phyloP scores from a whole-genome alignment of 306 rosid species.

The Dryas octopetala region DNA sequence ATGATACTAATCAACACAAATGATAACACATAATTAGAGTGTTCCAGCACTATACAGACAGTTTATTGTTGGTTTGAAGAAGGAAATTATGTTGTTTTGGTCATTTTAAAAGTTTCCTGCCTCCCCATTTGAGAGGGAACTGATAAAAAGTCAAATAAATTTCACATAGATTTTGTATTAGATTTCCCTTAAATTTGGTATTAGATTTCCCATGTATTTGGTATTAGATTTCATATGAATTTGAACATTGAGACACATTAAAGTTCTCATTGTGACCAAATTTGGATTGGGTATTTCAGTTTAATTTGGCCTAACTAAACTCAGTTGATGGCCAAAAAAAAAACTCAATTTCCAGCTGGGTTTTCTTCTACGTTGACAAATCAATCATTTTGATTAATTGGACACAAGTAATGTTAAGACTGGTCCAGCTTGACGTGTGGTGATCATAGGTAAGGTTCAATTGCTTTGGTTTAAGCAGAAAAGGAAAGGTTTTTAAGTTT shows the following conservation, averaged over 20 bases:
- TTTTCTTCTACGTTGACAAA: not conserved
- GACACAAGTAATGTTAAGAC: not conserved
- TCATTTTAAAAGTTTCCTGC: not conserved
- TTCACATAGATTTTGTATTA: not conserved
- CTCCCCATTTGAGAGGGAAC: not conserved
- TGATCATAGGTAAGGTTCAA: not conserved
- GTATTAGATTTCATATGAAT: not conserved
- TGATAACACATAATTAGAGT: too few species aligned
- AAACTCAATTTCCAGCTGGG: not conserved
- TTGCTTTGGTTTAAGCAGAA: not conserved
- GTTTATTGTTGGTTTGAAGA: not conserved
- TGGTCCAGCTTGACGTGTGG: not conserved
- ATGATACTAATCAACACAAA: too few species aligned
- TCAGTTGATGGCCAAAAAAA: too few species aligned
- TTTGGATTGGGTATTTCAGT: not conserved
- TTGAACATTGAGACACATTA: not conserved
- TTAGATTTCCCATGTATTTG: too few species aligned
- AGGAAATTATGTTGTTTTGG: not conserved
- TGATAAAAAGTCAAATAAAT: not conserved
- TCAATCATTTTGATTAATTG: not conserved
- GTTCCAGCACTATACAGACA: not conserved
- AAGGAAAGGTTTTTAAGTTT: not conserved
- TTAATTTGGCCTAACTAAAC: not conserved
- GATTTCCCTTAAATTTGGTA: too few species aligned
- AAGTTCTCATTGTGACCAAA: not conserved